These are phyloP conservation scores for Oryza brachyantha DNA, from an alignment of 176 grass and related monocot species.

Conservation along the genomic window DNA sequence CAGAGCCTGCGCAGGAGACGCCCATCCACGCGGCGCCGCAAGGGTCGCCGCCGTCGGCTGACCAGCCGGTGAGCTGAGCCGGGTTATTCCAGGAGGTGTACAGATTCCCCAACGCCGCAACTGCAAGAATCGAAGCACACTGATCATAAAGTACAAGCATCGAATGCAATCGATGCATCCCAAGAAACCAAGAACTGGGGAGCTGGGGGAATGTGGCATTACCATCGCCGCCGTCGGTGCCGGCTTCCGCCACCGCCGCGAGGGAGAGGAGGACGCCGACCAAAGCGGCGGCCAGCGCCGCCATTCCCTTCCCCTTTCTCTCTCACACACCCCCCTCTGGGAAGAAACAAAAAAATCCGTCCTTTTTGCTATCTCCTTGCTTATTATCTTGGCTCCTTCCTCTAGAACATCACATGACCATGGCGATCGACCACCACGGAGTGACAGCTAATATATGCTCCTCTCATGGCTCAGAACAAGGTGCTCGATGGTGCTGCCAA, in stretches of 20 bases:
- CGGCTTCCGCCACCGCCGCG: slow-evolving; percentile 14
- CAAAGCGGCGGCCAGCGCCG: background rate
- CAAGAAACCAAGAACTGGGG: slow-evolving; percentile 15
- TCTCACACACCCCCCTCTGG: background rate
- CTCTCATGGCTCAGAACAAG: background rate
- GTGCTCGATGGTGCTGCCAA: slow-evolving; percentile 23
- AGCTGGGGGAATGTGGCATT: background rate
- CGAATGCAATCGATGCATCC: background rate
- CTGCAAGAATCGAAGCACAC: slow-evolving; percentile 52
- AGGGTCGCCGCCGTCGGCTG: slow-evolving; percentile 59
- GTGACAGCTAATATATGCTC: slow-evolving; percentile 22
- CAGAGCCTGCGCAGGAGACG: slow-evolving; percentile 68
- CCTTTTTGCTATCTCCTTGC: too few species aligned
- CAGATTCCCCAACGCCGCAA: slow-evolving; percentile 57
- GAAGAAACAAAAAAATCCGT: too few species aligned
- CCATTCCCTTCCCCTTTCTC: background rate
- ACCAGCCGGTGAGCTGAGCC: slow-evolving; percentile 73
- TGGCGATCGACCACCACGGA: slow-evolving; percentile 23
- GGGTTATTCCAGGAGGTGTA: slow-evolving; percentile 75
- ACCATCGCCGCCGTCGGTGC: slow-evolving; percentile 50
- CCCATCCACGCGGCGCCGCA: slow-evolving; percentile 87
- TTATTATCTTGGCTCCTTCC: too few species aligned
- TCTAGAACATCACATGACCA: background rate
- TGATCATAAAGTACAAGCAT: background rate
- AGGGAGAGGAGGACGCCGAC: slow-evolving; percentile 28